Evolutionary conservation across 2,329 filamentous ascomycete species (phyloP).

Genomic region (Ceratocystis cacaofunesta): DNA sequence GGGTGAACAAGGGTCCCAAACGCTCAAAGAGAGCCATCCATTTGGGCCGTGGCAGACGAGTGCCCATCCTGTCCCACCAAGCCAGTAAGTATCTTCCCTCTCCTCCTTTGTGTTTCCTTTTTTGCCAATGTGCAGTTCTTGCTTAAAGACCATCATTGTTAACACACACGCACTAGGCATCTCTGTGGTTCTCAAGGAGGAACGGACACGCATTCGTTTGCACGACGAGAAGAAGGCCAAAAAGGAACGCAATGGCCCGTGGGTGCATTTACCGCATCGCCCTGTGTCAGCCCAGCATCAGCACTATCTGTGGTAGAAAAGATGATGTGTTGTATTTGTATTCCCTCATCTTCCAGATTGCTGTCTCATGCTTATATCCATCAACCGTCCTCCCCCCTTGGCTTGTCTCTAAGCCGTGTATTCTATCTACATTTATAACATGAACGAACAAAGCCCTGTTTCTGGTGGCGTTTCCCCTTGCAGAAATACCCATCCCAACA

Average conservation of each 20-base stretch:
- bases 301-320: constrained; percentile 72
- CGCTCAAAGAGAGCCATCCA: constrained; percentile 45
- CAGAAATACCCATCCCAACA: not conserved
- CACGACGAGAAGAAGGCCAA: constrained; percentile 65
- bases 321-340: not conserved
- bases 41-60: constrained; percentile 59
- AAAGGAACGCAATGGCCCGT: constrained; percentile 59
- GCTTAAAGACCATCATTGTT: constrained; percentile 14
- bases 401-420: constrained; percentile 5
- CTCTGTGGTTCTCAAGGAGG: constrained; percentile 76
- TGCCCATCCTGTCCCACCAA: constrained; percentile 53
- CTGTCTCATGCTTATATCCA: not conserved
- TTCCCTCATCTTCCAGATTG: not conserved
- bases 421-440: constrained; percentile 6
- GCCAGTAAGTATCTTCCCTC: constrained; percentile 47
- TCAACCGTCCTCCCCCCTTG: not conserved
- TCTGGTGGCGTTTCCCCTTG: not conserved
- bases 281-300: constrained; percentile 72
- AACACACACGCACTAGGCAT: constrained; percentile 41
- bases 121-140: not conserved
- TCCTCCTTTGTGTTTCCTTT: not conserved
- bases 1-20: constrained; percentile 67
- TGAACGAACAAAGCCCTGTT: not conserved
- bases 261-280: constrained; percentile 77
- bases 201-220: constrained; percentile 72